Evolutionary conservation across 1,284 basidiomycete genomes (phyloP), one percentile per base, ranked within the genome.

Genomic region (Leccinum solheimii): DNA sequence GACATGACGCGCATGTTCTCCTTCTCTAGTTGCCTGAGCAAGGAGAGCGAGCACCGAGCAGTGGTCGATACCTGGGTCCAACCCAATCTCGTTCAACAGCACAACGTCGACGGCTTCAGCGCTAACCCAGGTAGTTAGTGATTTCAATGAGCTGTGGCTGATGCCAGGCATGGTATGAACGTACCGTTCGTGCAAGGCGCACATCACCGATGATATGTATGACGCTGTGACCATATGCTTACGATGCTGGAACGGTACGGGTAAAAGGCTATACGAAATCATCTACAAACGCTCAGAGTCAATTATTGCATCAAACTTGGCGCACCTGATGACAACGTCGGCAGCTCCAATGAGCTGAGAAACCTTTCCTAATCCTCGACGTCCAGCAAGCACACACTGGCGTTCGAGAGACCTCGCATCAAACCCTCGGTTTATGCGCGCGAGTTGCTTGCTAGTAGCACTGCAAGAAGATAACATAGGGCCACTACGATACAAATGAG

Each of bases 21-120:
- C 1, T 79, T 76, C 51, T 85, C 80, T 2, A 92, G 74, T 54
- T 80, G 77, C 58, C 82, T 79, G 36, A 96, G 79, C 38, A 97
- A 80, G 2, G 89, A 85, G 72, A 95, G 86, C 0, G 95, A 23
- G 23, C 23, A 23, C 95, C 21, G 92, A 94, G 74, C 91, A 90
- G 71, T 97, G 95, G 77, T 98, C 96, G 65, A 98, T 92, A n/a
- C 95, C 95, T 0, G 95, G 95, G 75, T 98, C 96, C 0, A 98
- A 80, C 2, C 95, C 95, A 53, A 97, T 94, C 77, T 98, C 96
- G 69, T 95, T 97, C 52, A 98, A 81, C 0, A 98, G 79, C 1
- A 96, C 78, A 14, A 97, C 86, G 52, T 86, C 84, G 0, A 86
- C 83, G 5, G 82, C 75, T 52, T 82, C 67, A 0, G 95, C 95